Evolutionary conservation across 805 yeast genomes (phyloP), one percentile per base, ranked within the genome.

Genomic region (Zygosaccharomyces siamensis): DNA sequence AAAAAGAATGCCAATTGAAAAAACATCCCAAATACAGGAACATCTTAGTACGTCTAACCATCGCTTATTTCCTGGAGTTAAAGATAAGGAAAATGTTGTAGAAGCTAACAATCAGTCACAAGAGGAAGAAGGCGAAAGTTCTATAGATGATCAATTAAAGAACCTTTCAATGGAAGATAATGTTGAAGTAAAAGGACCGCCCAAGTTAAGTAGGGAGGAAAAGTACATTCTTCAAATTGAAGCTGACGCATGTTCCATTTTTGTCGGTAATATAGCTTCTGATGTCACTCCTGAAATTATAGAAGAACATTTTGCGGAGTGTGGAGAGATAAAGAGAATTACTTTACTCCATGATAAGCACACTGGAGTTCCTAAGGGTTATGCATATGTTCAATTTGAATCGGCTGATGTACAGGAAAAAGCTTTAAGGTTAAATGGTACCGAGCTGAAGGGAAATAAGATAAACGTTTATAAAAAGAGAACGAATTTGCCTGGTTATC

Each of bases 341-440:
- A 80, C 85, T 1, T 72, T 80, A 20, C 67, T 80, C 48, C 54
- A 54, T 33, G 60, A 61, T 53, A 69, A 69, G 39, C 66, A 57
- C 54, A 69, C 77, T 1, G 79, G 79, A 0, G 61, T 61, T 16
- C 76, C 80, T 7, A 76, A 74, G 53, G 87, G 86, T 2, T 80
- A 78, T 59, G 88, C 86, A 1, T 83, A 80, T 55, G 70, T 83
- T 28, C 82, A 84, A 55, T 83, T 80, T 58, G 75, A 72, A 11
- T 57, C 61, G 6, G 50, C 53, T 4, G 74, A 68, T 5, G 65
- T 75, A 12, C 81, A 77, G 5, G 56, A 62, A 5, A 63, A 63
- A 26, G 86, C 89, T 1, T 62, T 82, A 40, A 60, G 57, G 8
- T 56, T 76, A 31, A 67, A 74, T 48, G 78, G 74, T 6, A 51